Conservation (phyloP, 495 filamentous ascomycete genomes). For the Pyronema omphalodes region DNA sequence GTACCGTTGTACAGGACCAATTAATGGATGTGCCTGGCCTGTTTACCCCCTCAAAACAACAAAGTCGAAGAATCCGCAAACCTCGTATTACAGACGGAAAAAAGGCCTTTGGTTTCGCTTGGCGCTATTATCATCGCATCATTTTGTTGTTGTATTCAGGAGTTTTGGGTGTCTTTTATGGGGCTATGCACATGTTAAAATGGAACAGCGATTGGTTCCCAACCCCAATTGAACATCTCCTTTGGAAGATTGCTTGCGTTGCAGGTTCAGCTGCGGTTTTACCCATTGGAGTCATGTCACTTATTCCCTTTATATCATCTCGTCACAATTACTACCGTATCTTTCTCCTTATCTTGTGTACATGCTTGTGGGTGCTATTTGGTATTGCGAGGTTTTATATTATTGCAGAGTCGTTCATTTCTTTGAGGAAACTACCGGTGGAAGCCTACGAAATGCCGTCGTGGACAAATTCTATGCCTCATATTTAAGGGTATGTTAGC, state of each 20-base stretch:
- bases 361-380: not conserved
- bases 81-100: not conserved
- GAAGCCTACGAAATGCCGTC: not conserved
- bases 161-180: not conserved
- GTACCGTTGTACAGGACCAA: not conserved
- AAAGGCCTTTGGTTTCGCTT: not conserved
- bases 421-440: not conserved
- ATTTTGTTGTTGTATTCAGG: not conserved
- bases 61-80: not conserved
- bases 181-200: not conserved
- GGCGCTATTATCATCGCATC: not conserved
- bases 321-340: not conserved
- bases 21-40: not conserved
- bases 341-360: not conserved
- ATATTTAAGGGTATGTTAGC: not conserved
- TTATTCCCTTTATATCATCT: not conserved
- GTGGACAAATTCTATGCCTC: not conserved
- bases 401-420: constrained; percentile 1
- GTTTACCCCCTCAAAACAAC: not conserved
- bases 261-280: not conserved
- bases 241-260: not conserved
- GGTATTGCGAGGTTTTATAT: not conserved
- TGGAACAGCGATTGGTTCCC: not conserved
- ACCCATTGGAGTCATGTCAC: not conserved
- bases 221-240: not conserved